A percentile compares a stretch with the other conserved stretches of the same genome.
Conservation (phyloP, 2,329 filamentous ascomycete genomes). For the Grosmannia clavigera region DNA sequence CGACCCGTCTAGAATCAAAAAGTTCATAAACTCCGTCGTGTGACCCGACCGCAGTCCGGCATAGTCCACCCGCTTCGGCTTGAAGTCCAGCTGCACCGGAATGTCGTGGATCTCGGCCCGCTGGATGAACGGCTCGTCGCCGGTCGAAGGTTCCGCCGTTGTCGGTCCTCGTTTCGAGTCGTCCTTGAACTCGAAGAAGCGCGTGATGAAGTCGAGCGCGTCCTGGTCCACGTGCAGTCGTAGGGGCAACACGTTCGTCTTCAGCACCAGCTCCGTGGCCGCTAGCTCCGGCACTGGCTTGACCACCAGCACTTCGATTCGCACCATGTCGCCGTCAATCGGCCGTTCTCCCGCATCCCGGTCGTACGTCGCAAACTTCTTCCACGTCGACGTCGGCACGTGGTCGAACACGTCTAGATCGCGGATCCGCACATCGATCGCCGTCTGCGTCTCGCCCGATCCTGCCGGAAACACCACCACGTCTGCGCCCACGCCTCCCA, state of each 20-base stretch:
- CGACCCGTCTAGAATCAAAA: constrained; percentile 80
- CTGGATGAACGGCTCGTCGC: constrained; percentile 77
- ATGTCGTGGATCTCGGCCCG: constrained; percentile 78
- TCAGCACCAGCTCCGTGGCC: constrained; percentile 80
- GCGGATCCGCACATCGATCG: constrained; percentile 68
- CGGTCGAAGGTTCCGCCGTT: constrained; percentile 42
- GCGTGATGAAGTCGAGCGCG: constrained; percentile 88
- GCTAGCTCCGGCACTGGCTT: constrained; percentile 73
- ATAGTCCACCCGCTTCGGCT: constrained; percentile 96
- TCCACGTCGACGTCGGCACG: constrained; percentile 92
- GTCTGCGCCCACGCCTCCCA: constrained; percentile 74
- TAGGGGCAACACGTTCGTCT: constrained; percentile 66
- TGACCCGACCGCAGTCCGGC: constrained; percentile 81
- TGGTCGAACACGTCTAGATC: constrained; percentile 90
- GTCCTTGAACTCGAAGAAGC: constrained; percentile 94
- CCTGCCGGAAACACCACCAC: constrained; percentile 66
- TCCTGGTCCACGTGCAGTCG: constrained; percentile 95
- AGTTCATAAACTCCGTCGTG: constrained; percentile 98
- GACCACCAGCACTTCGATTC: constrained; percentile 78
- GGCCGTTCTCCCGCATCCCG: constrained; percentile 78
- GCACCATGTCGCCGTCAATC: constrained; percentile 77
- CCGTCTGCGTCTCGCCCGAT: constrained; percentile 73
- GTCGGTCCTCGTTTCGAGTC: constrained; percentile 15
- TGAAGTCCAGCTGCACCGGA: constrained; percentile 80
- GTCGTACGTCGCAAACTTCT: constrained; percentile 92